These are phyloP conservation scores for Euryodendron excelsum DNA, from an alignment of 148 eudicot species.

Conservation along the genomic window DNA sequence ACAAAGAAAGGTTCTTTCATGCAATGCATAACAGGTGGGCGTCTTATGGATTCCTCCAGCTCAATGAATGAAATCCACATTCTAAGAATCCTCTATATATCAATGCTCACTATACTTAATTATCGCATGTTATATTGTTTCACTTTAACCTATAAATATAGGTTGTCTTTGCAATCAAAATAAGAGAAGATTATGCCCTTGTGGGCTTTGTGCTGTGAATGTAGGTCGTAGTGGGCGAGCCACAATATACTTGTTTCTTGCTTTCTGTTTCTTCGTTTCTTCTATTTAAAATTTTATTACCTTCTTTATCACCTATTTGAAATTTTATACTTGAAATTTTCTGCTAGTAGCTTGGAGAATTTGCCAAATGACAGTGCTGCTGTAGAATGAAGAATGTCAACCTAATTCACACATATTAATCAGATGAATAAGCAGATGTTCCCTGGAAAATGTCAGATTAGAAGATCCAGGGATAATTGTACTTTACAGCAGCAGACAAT, in stretches of 20 bases:
- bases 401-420: not conserved
- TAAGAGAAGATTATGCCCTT: no score
- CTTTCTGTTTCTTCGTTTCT: not conserved
- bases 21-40: not conserved
- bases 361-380: no score
- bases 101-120: no score
- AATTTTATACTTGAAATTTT: not conserved
- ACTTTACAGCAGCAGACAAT: not conserved
- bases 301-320: no score
- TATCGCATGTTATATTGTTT: no score
- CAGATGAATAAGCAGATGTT: slow-evolving; percentile 1
- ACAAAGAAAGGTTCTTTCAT: not conserved
- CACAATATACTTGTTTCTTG: not conserved
- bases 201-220: no score
- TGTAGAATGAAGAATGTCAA: not conserved
- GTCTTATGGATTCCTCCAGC: not conserved
- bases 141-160: no score
- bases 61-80: not conserved
- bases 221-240: no score
- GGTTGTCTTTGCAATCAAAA: no score
- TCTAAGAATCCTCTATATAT: no score
- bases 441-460: not conserved
- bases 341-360: not conserved
- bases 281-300: not conserved
- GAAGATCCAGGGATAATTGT: not conserved